Base-by-base conservation (phyloP, 495 filamentous ascomycete species). In the Neurospora intermedia region DNA sequence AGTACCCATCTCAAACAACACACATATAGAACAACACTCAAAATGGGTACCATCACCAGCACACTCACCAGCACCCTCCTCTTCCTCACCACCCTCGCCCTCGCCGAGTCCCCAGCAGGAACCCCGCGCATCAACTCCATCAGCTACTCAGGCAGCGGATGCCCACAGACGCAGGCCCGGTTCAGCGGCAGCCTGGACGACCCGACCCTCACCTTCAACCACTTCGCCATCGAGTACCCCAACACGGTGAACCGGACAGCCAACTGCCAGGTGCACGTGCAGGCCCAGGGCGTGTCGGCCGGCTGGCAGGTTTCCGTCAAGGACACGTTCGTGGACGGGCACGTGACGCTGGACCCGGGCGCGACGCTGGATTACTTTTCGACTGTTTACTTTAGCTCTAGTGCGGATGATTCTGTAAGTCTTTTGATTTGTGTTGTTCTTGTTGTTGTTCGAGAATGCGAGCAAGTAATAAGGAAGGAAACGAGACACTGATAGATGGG, bases 301-400 rank as follows among this genome's bases (percentile, higher is more conserved):
- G 83, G 83, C n/a, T 85, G 83, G 83, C 83, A 85, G 79, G 76
- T 83, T 38, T 79, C 80, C 38, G 72, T 85, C 71, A 75, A 74
- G 59, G 75, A 78, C 72, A 82, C 80, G 54, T 70, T 31, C 45
- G 78, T 84, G 69, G 73, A 72, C 23, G 82, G 82, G n/a, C 81
- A 79, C 69, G 70, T 81, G 9, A 74, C 77, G 2, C 78, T 85
- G 8, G 73, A 75, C 43, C 79, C 83, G 0, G 81, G 80, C 59
- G 79, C 82, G 0, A 38, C 48, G 2, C 69, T 85, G 18, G 78
- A 80, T 16, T 80, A 81, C 73, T 83, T 77, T 71, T 77, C 82
- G n/a, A 81, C 80, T 9, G 78, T 80, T 39, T 85, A 77, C 48
- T 85, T 81, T 73, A 83, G 82, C 76, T 76, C 83, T 78, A 76